phyloP scores from a whole-genome alignment of 192 early-diverging fungal genomes.

The Dissophora ornata region DNA sequence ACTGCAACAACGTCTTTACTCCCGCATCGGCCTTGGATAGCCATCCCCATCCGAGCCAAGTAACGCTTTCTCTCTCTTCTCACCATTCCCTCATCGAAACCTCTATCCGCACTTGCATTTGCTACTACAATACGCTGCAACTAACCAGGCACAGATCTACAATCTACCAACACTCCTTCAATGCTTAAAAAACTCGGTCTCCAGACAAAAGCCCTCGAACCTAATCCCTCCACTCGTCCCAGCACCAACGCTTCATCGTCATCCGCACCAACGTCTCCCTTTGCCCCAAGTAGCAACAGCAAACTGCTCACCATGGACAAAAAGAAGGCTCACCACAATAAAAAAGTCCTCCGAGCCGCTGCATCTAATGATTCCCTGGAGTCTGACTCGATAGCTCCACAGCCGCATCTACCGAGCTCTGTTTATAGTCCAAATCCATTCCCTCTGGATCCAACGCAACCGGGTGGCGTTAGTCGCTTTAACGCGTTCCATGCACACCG shows the following conservation, averaged over 20 bases:
- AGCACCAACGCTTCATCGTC: too few relatives aligned
- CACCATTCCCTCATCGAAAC: not conserved
- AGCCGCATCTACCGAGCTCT: constrained; percentile 35
- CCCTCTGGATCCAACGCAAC: constrained; percentile 37
- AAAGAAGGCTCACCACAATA: constrained; percentile 18
- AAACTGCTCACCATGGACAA: constrained; percentile 15
- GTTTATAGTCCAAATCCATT: constrained; percentile 45
- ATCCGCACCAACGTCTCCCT: not conserved
- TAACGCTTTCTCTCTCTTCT: constrained; percentile 11
- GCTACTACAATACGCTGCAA: too few relatives aligned
- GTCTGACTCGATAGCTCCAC: constrained; percentile 21
- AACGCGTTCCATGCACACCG: constrained; percentile 17
- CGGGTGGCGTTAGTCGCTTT: constrained; percentile 22
- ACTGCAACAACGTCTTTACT: not conserved
- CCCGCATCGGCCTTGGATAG: not conserved
- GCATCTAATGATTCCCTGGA: constrained; percentile 33
- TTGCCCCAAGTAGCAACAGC: not conserved
- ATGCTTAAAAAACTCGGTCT: constrained; percentile 40
- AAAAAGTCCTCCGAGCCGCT: constrained; percentile 13
- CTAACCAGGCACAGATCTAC: too few relatives aligned
- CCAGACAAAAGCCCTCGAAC: not conserved
- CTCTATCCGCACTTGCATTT: not conserved
- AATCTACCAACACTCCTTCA: not conserved
- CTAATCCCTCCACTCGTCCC: too few relatives aligned
- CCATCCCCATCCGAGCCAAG: not conserved